Percentiles rank a stretch among this genome's conserved stretches.
Evolutionary conservation across 257 asterid genomes (phyloP).

Genomic region (Solanum peruvianum): DNA sequence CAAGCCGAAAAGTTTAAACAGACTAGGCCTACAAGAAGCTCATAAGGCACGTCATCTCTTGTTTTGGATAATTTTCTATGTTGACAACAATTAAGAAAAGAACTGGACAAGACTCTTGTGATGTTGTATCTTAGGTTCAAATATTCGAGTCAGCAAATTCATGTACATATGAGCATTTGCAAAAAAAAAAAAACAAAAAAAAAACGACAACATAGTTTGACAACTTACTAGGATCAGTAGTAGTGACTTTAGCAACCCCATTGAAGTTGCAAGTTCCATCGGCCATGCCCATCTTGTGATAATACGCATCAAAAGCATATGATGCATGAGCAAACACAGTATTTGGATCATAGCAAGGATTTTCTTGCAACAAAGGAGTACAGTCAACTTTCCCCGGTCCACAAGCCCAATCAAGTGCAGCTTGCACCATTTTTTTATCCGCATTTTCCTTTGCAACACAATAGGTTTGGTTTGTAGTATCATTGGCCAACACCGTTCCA

Average conservation of each 20-base stretch:
- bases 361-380: constrained; percentile 53
- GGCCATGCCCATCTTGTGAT: constrained; percentile 58
- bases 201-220: neutral
- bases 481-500: constrained; percentile 77
- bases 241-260: constrained; percentile 77
- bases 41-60: neutral
- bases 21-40: neutral
- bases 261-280: constrained; percentile 81
- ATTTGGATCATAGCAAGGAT: constrained; percentile 78
- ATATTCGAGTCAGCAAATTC: neutral
- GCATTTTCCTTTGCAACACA: constrained; percentile 73
- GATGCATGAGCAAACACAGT: constrained; percentile 60
- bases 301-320: constrained; percentile 88
- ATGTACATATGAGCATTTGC: neutral
- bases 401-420: constrained; percentile 91
- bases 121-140: neutral
- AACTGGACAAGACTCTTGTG: neutral
- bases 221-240: constrained; percentile 67
- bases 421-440: constrained; percentile 70
- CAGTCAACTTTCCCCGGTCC: constrained; percentile 92
- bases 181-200: neutral
- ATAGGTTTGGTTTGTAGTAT: constrained; percentile 70
- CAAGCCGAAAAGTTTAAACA: neutral
- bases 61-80: neutral
- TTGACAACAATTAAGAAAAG: neutral